Evolutionary conservation across 1,284 basidiomycete genomes (phyloP), one percentile per base, ranked within the genome.

Genomic region (Heterobasidion occidentale): DNA sequence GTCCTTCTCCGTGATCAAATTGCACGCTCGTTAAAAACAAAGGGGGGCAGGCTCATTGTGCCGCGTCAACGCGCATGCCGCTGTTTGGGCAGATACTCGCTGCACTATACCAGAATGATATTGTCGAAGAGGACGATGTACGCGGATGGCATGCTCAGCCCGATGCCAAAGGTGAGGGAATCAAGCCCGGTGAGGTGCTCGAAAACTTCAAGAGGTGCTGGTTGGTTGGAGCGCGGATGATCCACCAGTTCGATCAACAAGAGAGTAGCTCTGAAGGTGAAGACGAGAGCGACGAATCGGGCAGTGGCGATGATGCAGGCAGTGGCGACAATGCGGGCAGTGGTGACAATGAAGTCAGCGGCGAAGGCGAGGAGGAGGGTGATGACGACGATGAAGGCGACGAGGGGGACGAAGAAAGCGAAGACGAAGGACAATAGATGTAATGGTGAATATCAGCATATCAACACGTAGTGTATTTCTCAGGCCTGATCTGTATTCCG

Each of bases 51-150:
- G 74, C 70, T 54, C 81, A 86, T 64, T 90, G 87, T 58, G 81
- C 83, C 38, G 71, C 71, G 45, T 87, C 84, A 6, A 68, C 76
- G 53, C 80, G 82, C 50, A 67, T 86, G 62, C 73, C 78, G 34
- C 69, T 90, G 36, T 92, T 92, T 65, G 89, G 86, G 2, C 85
- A 88, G 64, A 80, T 90, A 55, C 77, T 92, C 27, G 86, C 82
- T 17, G 80, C 84, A 15, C 69, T 90, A 9, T 92, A 91, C 64
- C 87, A 93, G 70, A 72, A 78, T 58, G 84, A 92, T 66, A 78
- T 90, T 52, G 83, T 91, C 8, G 88, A 90, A 57, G 89, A 90
- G 66, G 86, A 90, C 49, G 83, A 90, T 61, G 88, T 92, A 62
- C 80, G 85, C 33, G 74, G 70, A 53, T 92, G 89, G 88, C 80